Evolutionary conservation across 2,329 filamentous ascomycete genomes (phyloP).

Genomic region (Talaromyces sp.): DNA sequence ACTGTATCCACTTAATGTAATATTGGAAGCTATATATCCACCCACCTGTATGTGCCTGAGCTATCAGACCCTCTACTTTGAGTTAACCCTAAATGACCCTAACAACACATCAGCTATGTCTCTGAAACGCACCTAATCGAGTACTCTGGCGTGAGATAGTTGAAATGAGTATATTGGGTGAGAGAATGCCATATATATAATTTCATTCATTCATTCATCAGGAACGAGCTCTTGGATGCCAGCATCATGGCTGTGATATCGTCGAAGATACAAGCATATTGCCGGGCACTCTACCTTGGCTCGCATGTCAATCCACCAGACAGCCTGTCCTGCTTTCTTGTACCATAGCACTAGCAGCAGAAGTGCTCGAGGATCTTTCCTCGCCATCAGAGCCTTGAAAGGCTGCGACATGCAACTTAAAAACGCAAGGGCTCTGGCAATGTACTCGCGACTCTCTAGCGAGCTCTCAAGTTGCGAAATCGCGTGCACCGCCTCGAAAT

Average conservation of each 20-base stretch:
- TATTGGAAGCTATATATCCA: too few species aligned
- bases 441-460: constrained; percentile 25
- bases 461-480: constrained; percentile 34
- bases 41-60: too few species aligned
- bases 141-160: background rate
- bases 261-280: constrained; percentile 41
- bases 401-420: constrained; percentile 33
- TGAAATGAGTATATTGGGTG: background rate
- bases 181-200: background rate
- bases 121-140: too few species aligned
- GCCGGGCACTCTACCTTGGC: constrained; percentile 45
- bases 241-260: constrained; percentile 31
- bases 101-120: too few species aligned
- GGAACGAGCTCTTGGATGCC: background rate
- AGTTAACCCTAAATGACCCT: too few species aligned
- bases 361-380: constrained; percentile 41
- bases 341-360: constrained; percentile 48
- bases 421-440: constrained; percentile 33
- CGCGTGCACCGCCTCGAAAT: constrained; percentile 41
- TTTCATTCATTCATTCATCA: background rate
- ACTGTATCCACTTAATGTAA: too few species aligned
- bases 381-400: constrained; percentile 35
- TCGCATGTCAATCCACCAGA: constrained; percentile 49
- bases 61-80: too few species aligned
- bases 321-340: constrained; percentile 38